phyloP scores from a whole-genome alignment of 1,284 basidiomycete genomes.

The Pyrrhoderma lamaoense region DNA sequence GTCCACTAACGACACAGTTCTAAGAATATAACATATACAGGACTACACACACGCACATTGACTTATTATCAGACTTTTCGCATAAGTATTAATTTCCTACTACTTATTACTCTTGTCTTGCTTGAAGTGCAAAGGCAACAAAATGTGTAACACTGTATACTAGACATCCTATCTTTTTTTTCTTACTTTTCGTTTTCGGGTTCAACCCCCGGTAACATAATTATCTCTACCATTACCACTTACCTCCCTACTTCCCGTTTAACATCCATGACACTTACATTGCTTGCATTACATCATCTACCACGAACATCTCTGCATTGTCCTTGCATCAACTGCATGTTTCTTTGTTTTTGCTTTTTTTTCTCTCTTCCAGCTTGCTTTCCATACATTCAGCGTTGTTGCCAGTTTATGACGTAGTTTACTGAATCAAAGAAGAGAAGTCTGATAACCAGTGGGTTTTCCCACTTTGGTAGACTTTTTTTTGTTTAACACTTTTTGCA shows the following conservation, averaged over 20 bases:
- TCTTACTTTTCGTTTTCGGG: slow-evolving; percentile 35
- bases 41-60: not conserved
- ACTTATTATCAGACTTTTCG: not conserved
- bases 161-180: slow-evolving; percentile 20
- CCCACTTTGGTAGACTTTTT: too few species aligned
- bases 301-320: slow-evolving; percentile 14
- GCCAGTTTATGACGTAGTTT: too few species aligned
- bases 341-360: slow-evolving; percentile 13
- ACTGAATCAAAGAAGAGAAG: too few species aligned
- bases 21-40: not conserved
- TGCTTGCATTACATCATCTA: slow-evolving; percentile 8
- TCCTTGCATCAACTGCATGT: slow-evolving; percentile 41
- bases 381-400: too few species aligned
- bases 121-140: too few species aligned
- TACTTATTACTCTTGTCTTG: not conserved
- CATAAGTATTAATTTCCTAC: not conserved
- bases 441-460: too few species aligned
- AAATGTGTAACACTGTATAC: slow-evolving; percentile 7
- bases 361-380: not conserved
- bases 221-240: slow-evolving; percentile 15
- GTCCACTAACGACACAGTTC: slow-evolving; percentile 20
- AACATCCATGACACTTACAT: not conserved
- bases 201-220: slow-evolving; percentile 64
- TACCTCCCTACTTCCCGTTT: not conserved
- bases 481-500: too few species aligned